Percentiles rank a stretch among this genome's conserved stretches.
These are phyloP conservation scores for Inga leiocalycina DNA, from an alignment of 306 rosid species.

Conservation along the genomic window DNA sequence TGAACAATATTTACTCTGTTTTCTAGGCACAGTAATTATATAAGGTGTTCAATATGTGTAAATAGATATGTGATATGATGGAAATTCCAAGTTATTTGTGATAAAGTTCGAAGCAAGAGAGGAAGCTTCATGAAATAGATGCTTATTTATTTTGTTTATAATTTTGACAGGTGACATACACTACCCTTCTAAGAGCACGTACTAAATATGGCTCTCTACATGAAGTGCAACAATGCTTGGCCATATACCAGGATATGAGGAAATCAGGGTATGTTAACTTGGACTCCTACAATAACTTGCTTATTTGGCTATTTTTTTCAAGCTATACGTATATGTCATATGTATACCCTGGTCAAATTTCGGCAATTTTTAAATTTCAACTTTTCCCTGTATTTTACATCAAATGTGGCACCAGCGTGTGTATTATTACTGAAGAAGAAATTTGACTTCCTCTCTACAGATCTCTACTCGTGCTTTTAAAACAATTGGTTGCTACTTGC, in stretches of 20 bases:
- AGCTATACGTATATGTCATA: slow-evolving; percentile 4
- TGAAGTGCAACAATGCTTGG: slow-evolving; percentile 86
- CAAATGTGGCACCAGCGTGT: background rate
- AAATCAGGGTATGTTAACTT: slow-evolving; percentile 76
- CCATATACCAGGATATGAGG: slow-evolving; percentile 90
- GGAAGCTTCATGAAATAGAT: slow-evolving; percentile 32
- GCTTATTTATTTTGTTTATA: slow-evolving; percentile 20
- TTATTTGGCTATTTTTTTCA: slow-evolving; percentile 17
- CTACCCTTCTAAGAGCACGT: slow-evolving; percentile 81
- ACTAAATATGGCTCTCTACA: slow-evolving; percentile 71
- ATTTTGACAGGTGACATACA: slow-evolving; percentile 77
- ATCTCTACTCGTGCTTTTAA: background rate
- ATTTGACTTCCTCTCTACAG: slow-evolving; percentile 5
- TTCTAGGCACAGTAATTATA: slow-evolving; percentile 26
- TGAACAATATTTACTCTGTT: slow-evolving; percentile 16
- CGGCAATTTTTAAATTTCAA: background rate
- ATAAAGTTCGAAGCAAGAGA: slow-evolving; percentile 16
- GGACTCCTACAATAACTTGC: slow-evolving; percentile 3
- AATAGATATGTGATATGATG: slow-evolving; percentile 7
- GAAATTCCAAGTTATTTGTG: slow-evolving; percentile 29
- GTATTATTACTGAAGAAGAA: background rate
- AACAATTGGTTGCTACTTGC: background rate
- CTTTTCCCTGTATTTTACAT: slow-evolving; percentile 1
- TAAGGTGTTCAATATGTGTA: slow-evolving; percentile 10
- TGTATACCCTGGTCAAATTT: slow-evolving; percentile 17